These are phyloP conservation scores for Candida nemodendra DNA, from an alignment of 805 yeast genomes.

Conservation along the genomic window DNA sequence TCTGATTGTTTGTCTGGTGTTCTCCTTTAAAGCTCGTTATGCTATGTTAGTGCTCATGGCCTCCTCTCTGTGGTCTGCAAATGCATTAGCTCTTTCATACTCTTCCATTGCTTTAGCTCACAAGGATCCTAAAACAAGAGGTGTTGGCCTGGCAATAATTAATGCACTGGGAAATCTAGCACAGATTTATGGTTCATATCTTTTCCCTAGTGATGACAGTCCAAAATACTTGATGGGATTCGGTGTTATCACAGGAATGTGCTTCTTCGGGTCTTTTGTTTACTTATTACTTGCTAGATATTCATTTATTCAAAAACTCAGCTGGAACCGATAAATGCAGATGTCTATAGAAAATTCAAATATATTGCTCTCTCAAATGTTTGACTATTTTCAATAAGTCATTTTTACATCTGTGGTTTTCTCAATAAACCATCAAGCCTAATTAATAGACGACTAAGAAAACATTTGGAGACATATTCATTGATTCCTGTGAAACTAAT, in stretches of 20 bases:
- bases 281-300: conserved; percentile 8
- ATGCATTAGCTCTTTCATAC: conserved; percentile 57
- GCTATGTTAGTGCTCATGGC: conserved; percentile 62
- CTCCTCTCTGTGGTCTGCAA: conserved; percentile 56
- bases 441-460: no score
- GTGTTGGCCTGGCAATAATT: conserved; percentile 35
- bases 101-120: conserved; percentile 44
- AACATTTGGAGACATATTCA: no score
- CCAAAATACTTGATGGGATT: conserved; percentile 45
- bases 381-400: no score
- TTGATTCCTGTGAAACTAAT: no score
- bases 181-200: conserved; percentile 54
- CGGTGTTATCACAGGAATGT: conserved; percentile 16
- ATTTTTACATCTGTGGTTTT: no score
- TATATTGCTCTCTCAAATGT: no score
- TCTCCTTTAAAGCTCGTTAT: conserved; percentile 40
- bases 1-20: conserved; percentile 8
- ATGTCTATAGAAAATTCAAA: no score
- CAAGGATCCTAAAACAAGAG: conserved; percentile 16
- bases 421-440: no score
- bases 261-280: conserved; percentile 10
- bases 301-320: conserved; percentile 1
- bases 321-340: no score
- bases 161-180: conserved; percentile 57
- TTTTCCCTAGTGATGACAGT: conserved; percentile 43